Evolutionary conservation across 352 stramenopile species (phyloP).

Genomic region (Phytophthora pluvialis): DNA sequence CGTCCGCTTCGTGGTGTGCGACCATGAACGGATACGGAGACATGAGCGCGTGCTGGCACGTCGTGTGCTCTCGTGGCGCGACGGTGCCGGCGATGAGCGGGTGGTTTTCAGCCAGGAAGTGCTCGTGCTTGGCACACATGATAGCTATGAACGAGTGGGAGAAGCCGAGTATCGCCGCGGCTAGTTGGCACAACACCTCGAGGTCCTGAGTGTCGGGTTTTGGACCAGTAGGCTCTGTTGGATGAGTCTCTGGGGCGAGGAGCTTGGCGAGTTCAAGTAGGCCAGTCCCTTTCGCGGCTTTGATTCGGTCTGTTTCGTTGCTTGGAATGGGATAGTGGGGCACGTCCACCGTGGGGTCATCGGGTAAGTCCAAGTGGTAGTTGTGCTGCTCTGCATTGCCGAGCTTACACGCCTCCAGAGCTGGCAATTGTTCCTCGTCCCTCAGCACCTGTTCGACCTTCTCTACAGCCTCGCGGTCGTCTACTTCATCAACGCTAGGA

Average conservation of each 20-base stretch:
- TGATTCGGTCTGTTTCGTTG: slow-evolving; percentile 29
- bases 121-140: slow-evolving; percentile 46
- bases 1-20: slow-evolving; percentile 59
- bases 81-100: slow-evolving; percentile 17
- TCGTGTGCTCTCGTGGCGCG: slow-evolving; percentile 50
- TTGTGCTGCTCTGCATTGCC: slow-evolving; percentile 10
- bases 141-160: slow-evolving; percentile 54
- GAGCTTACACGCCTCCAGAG: slow-evolving; percentile 15
- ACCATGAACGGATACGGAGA: slow-evolving; percentile 49
- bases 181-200: slow-evolving; percentile 52
- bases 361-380: slow-evolving; percentile 14
- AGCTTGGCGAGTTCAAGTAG: slow-evolving; percentile 17
- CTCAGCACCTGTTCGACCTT: slow-evolving; percentile 7
- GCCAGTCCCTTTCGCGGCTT: not conserved
- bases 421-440: slow-evolving; percentile 13
- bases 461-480: not conserved
- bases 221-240: slow-evolving; percentile 7
- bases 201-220: slow-evolving; percentile 45
- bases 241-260: slow-evolving; percentile 8
- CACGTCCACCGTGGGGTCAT: slow-evolving; percentile 13
- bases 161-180: slow-evolving; percentile 46
- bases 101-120: slow-evolving; percentile 47
- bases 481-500: not conserved
- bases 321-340: slow-evolving; percentile 22
- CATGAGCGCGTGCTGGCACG: slow-evolving; percentile 68